These are phyloP conservation scores for Inonotus hispidus DNA, from an alignment of 1,284 basidiomycete genomes.

Conservation along the genomic window DNA sequence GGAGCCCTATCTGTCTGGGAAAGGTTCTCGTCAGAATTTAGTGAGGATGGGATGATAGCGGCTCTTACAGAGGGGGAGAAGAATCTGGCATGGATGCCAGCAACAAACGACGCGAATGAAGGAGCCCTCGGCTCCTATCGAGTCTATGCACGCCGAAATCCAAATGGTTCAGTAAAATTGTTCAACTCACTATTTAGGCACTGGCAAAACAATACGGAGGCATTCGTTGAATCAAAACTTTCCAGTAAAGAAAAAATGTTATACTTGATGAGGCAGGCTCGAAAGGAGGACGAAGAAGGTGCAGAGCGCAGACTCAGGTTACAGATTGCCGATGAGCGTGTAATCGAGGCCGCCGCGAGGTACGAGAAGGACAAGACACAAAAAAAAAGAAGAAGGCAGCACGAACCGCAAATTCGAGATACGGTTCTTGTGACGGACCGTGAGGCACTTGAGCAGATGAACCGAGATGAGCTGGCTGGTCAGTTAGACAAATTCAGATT, in stretches of 20 bases:
- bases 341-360: neutral
- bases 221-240: neutral
- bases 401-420: neutral
- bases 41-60: neutral
- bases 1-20: neutral
- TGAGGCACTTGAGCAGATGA: neutral
- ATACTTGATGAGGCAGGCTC: neutral
- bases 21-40: neutral
- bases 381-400: neutral
- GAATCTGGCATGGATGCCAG: neutral
- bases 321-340: neutral
- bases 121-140: neutral
- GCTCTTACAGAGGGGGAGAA: neutral
- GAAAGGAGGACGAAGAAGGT: neutral
- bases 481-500: too few species aligned
- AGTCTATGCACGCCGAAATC: neutral
- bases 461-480: neutral
- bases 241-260: neutral
- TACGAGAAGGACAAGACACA: neutral
- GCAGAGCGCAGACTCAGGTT: neutral
- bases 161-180: neutral
- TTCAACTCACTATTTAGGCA: neutral
- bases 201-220: neutral
- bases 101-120: constrained; percentile 11
- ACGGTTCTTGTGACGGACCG: neutral